A percentile compares a stretch with the other conserved stretches of the same genome.
Evolutionary conservation across 2,329 filamentous ascomycete species (phyloP).

Genomic region (Clarireedia hainanense): DNA sequence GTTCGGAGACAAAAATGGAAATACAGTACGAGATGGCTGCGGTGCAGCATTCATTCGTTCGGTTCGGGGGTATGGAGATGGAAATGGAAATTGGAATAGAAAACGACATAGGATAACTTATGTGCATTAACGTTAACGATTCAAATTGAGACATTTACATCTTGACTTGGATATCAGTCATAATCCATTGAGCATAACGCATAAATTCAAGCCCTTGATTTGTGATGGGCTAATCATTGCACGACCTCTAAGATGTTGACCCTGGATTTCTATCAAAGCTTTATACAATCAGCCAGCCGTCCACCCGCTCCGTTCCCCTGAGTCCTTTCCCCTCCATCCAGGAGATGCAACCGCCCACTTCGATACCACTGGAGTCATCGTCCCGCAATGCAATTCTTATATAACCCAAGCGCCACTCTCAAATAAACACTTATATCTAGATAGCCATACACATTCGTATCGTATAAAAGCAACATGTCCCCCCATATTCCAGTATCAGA

Average conservation of each 20-base stretch:
- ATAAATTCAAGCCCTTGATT: not conserved
- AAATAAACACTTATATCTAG: not conserved
- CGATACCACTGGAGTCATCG: not conserved
- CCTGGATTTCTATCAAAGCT: too few relatives aligned
- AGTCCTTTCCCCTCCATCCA: not conserved
- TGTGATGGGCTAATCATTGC: not conserved
- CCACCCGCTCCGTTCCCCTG: not conserved
- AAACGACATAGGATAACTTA: not conserved
- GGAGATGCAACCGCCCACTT: not conserved
- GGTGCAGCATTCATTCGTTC: not conserved
- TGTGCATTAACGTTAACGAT: too few relatives aligned
- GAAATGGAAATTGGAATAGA: not conserved
- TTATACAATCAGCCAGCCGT: too few relatives aligned
- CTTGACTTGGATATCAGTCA: too few relatives aligned
- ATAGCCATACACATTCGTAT: not conserved
- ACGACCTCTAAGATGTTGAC: too few relatives aligned
- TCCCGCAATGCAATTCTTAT: not conserved
- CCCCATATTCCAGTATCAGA: not conserved
- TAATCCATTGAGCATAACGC: too few relatives aligned
- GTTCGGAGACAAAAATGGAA: not conserved
- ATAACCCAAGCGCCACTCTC: not conserved
- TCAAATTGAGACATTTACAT: too few relatives aligned
- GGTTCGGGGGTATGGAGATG: not conserved
- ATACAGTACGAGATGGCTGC: not conserved
- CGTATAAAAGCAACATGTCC: not conserved